Evolutionary conservation across 192 early-diverging fungal species (phyloP).

Genomic region (Umbelopsis ramanniana): DNA sequence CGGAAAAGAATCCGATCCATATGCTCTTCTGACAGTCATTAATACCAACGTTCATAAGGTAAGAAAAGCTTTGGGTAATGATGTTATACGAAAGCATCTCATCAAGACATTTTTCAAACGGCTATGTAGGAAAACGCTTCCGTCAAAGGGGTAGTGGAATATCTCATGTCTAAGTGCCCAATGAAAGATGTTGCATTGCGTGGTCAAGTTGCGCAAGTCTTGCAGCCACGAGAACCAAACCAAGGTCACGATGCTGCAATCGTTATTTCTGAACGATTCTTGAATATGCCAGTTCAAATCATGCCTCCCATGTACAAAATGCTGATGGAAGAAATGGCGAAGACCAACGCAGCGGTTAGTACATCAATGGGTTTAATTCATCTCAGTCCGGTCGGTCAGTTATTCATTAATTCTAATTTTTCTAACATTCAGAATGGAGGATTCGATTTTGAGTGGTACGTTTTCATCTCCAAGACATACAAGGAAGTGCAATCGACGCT

Average conservation of each 20-base stretch:
- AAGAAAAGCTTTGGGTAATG: background rate
- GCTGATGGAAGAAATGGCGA: slow-evolving; percentile 82
- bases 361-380: slow-evolving; percentile 14
- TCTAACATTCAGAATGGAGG: slow-evolving; percentile 55
- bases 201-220: slow-evolving; percentile 30
- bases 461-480: slow-evolving; percentile 84
- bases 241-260: slow-evolving; percentile 54
- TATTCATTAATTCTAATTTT: too few species aligned
- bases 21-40: slow-evolving; percentile 81
- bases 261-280: slow-evolving; percentile 84
- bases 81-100: background rate
- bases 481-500: slow-evolving; percentile 67
- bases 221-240: slow-evolving; percentile 5
- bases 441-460: slow-evolving; percentile 82
- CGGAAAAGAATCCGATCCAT: slow-evolving; percentile 79
- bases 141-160: slow-evolving; percentile 59
- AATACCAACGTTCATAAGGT: slow-evolving; percentile 69
- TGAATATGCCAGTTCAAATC: slow-evolving; percentile 97
- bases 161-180: slow-evolving; percentile 68
- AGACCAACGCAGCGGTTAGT: slow-evolving; percentile 68
- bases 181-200: slow-evolving; percentile 28
- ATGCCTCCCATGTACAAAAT: slow-evolving; percentile 90
- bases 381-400: too few species aligned
- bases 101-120: background rate
- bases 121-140: slow-evolving; percentile 8